These are phyloP conservation scores for Linanthus parryae DNA, from an alignment of 148 eudicot genomes.

Conservation along the genomic window DNA sequence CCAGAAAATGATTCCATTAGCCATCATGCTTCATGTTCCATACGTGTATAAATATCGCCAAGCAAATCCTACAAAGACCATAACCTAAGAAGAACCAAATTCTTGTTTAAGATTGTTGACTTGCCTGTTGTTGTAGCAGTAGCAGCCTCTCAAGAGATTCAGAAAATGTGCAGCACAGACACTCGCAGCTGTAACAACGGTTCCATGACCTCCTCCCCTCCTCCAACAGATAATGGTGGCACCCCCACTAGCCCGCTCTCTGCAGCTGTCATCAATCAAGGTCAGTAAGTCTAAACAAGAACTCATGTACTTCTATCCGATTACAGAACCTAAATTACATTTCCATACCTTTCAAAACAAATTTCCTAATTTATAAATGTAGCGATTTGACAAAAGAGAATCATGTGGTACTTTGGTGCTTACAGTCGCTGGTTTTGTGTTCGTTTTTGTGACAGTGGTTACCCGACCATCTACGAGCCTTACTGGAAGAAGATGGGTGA, in stretches of 20 bases:
- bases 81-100: too few relatives aligned
- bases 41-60: too few relatives aligned
- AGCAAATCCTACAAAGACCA: too few relatives aligned
- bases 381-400: too few relatives aligned
- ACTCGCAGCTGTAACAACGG: too few relatives aligned
- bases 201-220: conserved; percentile 8
- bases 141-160: too few relatives aligned
- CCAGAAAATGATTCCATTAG: too few relatives aligned
- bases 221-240: conserved; percentile 7
- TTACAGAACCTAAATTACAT: background rate
- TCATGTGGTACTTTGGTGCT: background rate
- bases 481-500: conserved; percentile 47
- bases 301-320: background rate
- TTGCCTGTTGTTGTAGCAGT: too few relatives aligned
- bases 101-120: too few relatives aligned
- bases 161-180: too few relatives aligned
- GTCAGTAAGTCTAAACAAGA: conserved; percentile 17
- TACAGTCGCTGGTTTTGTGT: background rate
- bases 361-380: background rate
- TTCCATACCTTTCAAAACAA: background rate
- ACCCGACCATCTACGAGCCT: conserved; percentile 44
- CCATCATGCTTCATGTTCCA: too few relatives aligned
- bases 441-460: conserved; percentile 41
- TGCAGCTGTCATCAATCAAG: conserved; percentile 23
- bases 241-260: background rate